A percentile compares a stretch with the other conserved stretches of the same genome.
Evolutionary conservation across 208 protist species (phyloP).

Genomic region (Leishmania turanica): DNA sequence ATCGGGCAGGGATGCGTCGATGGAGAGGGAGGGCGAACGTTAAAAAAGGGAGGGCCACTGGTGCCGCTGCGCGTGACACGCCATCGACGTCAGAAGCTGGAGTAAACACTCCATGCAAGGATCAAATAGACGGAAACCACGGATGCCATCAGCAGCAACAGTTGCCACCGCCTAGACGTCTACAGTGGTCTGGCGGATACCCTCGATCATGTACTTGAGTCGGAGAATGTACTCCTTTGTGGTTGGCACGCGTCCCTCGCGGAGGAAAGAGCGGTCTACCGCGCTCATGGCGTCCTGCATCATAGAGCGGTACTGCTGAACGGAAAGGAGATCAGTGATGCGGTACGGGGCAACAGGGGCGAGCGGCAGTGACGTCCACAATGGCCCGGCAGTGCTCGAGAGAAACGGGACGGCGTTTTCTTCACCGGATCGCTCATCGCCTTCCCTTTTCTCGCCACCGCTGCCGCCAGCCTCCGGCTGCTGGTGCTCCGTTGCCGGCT

Average conservation of each 20-base stretch:
- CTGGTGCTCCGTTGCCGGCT: not conserved
- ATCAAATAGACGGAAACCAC: not conserved
- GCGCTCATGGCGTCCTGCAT: conserved; percentile 83
- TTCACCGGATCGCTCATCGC: not conserved
- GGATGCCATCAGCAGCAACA: not conserved
- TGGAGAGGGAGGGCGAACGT: not conserved
- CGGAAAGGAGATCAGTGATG: conserved; percentile 38
- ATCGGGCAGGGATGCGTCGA: not conserved
- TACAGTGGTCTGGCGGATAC: conserved; percentile 60
- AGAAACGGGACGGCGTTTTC: conserved; percentile 5
- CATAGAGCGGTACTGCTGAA: conserved; percentile 82
- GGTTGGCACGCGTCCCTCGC: conserved; percentile 67
- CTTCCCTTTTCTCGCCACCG: not conserved
- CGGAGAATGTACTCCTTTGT: conserved; percentile 73
- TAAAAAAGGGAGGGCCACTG: not conserved
- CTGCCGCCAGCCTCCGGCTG: not conserved
- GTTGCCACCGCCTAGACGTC: conserved; percentile 15
- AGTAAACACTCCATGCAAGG: not conserved
- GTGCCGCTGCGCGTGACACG: not conserved
- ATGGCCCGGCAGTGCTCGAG: not conserved
- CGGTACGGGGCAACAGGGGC: conserved; percentile 51
- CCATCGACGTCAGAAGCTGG: not conserved
- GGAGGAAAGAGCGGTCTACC: conserved; percentile 78
- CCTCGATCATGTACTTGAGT: conserved; percentile 63
- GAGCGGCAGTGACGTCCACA: conserved; percentile 31